These are phyloP conservation scores for Lactarius tabidus DNA, from an alignment of 768 basidiomycete species.

Conservation along the genomic window DNA sequence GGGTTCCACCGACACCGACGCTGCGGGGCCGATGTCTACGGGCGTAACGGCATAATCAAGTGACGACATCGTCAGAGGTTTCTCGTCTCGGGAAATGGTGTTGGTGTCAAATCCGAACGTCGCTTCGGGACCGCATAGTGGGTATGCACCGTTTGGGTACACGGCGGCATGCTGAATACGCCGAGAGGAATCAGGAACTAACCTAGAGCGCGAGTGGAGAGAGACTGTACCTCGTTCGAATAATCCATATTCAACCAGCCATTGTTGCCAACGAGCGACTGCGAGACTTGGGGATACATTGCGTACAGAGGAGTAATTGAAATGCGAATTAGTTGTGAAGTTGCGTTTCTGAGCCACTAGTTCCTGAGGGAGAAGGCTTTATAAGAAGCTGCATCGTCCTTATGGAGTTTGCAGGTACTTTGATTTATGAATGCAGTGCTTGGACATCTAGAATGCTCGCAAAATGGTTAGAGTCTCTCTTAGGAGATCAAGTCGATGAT, in stretches of 20 bases:
- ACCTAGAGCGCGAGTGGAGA: no score
- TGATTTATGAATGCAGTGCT: background rate
- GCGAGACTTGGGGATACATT: background rate
- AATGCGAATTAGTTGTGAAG: background rate
- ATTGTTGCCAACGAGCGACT: background rate
- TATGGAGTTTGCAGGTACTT: background rate
- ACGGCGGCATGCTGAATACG: background rate
- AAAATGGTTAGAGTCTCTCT: background rate
- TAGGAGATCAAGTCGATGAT: background rate
- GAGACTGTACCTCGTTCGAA: background rate
- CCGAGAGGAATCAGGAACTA: background rate
- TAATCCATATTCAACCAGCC: background rate
- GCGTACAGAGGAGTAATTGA: background rate
- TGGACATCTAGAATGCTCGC: background rate
- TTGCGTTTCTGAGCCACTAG: background rate
- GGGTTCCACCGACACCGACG: background rate
- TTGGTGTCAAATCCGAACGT: background rate
- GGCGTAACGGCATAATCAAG: background rate
- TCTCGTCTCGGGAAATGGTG: background rate
- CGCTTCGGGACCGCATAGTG: background rate
- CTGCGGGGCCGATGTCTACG: background rate
- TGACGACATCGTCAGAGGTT: background rate
- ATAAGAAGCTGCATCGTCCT: background rate
- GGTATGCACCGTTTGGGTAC: background rate
- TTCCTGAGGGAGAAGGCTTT: background rate